phyloP scores from a whole-genome alignment of 331 rosid species.

The Quercus tomentella region DNA sequence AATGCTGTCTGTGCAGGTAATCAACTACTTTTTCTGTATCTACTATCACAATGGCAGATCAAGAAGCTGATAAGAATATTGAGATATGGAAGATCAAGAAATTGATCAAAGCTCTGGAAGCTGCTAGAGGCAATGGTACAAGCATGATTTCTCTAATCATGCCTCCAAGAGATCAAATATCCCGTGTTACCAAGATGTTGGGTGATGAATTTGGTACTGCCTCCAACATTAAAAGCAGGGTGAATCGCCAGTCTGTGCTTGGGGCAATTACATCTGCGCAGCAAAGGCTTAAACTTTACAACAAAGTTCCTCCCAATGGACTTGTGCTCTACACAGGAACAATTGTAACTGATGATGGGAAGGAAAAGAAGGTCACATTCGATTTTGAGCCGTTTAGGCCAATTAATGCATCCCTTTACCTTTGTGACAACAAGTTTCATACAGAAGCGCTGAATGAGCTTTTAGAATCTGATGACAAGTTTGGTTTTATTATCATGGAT shows the following conservation, averaged over 20 bases:
- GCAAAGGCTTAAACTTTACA: constrained; percentile 75
- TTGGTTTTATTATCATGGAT: constrained; percentile 83
- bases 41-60: constrained; percentile 14
- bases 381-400: constrained; percentile 80
- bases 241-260: constrained; percentile 72
- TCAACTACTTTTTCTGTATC: neutral
- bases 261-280: constrained; percentile 81
- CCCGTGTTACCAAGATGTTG: constrained; percentile 81
- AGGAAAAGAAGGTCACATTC: constrained; percentile 73
- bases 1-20: neutral
- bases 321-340: constrained; percentile 74
- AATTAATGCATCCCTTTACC: constrained; percentile 68
- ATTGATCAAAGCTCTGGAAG: constrained; percentile 72
- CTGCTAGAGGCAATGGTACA: constrained; percentile 81
- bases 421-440: constrained; percentile 75
- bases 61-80: constrained; percentile 73
- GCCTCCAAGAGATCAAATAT: constrained; percentile 76
- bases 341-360: constrained; percentile 71
- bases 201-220: constrained; percentile 89
- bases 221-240: constrained; percentile 76
- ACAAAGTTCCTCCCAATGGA: constrained; percentile 77
- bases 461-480: constrained; percentile 73
- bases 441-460: constrained; percentile 69
- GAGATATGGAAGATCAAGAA: constrained; percentile 83
- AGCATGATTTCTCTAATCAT: constrained; percentile 84